These are phyloP conservation scores for Neurospora sp. DNA, from an alignment of 495 filamentous ascomycete species.

Conservation along the genomic window DNA sequence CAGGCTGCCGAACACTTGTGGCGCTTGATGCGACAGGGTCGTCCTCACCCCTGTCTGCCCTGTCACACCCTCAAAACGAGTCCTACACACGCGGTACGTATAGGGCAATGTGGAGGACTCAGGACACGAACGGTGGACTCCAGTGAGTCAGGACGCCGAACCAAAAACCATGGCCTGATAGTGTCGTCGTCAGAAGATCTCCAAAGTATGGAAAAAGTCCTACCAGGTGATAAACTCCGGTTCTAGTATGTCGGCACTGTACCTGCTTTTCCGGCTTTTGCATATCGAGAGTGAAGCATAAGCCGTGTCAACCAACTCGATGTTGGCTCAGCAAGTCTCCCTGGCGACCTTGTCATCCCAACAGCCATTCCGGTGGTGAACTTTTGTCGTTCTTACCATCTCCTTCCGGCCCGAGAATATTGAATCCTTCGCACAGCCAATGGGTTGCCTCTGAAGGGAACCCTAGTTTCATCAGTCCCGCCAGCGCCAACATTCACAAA, in stretches of 20 bases:
- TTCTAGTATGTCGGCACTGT: background rate
- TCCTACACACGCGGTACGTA: background rate
- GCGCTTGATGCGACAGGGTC: background rate
- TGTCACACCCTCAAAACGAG: background rate
- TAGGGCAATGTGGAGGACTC: background rate
- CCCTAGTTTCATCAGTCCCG: background rate
- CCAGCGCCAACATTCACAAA: background rate
- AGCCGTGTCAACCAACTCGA: background rate
- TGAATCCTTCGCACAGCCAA: background rate
- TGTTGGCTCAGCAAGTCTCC: background rate
- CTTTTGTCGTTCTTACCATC: background rate
- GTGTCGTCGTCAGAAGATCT: background rate
- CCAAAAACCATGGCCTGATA: background rate
- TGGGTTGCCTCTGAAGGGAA: conserved; percentile 7
- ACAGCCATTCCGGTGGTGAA: background rate
- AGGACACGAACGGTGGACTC: background rate
- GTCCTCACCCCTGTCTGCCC: background rate
- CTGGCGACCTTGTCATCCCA: background rate
- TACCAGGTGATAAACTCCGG: background rate
- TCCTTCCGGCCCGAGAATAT: background rate
- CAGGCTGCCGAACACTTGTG: background rate
- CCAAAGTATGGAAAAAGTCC: background rate
- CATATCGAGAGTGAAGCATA: background rate
- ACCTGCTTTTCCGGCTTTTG: background rate
- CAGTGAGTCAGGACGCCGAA: conserved; percentile 1